These are phyloP conservation scores for Caloboletus inedulis DNA, from an alignment of 1,284 basidiomycete species.

Conservation along the genomic window DNA sequence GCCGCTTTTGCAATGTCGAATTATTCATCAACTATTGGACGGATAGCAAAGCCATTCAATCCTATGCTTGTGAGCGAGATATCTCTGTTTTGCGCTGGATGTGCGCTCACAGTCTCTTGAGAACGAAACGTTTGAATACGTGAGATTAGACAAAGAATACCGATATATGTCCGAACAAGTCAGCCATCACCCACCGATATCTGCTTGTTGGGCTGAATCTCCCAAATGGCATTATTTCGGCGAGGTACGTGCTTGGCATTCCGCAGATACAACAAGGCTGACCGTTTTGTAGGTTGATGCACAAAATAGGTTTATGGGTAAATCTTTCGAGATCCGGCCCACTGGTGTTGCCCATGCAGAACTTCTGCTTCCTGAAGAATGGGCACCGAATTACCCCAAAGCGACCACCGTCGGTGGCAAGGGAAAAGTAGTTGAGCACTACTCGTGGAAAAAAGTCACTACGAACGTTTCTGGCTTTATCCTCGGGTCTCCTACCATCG, in stretches of 20 bases:
- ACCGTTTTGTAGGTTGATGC: slow-evolving; percentile 65
- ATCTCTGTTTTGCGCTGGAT: not conserved
- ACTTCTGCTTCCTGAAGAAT: slow-evolving; percentile 72
- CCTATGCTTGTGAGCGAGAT: slow-evolving; percentile 69
- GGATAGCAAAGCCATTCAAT: slow-evolving; percentile 96
- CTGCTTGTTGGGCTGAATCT: slow-evolving; percentile 94
- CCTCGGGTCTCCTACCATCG: slow-evolving; percentile 89
- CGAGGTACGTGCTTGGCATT: slow-evolving; percentile 49
- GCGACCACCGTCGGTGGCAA: slow-evolving; percentile 38
- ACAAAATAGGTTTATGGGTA: slow-evolving; percentile 94
- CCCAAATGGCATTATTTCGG: slow-evolving; percentile 91
- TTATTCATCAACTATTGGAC: slow-evolving; percentile 93
- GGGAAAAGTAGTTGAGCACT: slow-evolving; percentile 75
- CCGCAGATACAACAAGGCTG: not conserved
- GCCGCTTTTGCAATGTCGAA: slow-evolving; percentile 98
- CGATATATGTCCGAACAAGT: slow-evolving; percentile 95
- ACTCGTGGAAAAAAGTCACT: slow-evolving; percentile 94
- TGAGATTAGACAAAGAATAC: slow-evolving; percentile 83
- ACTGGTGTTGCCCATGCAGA: slow-evolving; percentile 93
- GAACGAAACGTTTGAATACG: slow-evolving; percentile 94
- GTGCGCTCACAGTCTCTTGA: slow-evolving; percentile 21
- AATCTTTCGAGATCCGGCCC: slow-evolving; percentile 94
- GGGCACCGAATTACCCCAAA: slow-evolving; percentile 57
- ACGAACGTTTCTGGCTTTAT: slow-evolving; percentile 94
- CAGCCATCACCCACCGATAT: slow-evolving; percentile 94